These are phyloP conservation scores for Eutypella sp. DNA, from an alignment of 2,329 filamentous ascomycete genomes.

Conservation along the genomic window DNA sequence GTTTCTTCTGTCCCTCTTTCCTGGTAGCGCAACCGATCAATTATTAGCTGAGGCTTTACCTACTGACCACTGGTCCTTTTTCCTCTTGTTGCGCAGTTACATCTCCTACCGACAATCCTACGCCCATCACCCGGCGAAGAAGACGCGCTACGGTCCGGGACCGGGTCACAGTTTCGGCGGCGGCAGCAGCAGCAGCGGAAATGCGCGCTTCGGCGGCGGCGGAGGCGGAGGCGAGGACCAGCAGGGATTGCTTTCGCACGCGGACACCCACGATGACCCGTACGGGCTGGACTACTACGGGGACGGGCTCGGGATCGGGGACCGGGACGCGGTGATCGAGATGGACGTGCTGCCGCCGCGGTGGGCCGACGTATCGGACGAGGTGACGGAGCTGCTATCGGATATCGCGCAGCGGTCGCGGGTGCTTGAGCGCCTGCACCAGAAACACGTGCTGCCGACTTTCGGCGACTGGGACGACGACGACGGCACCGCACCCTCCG, in stretches of 20 bases:
- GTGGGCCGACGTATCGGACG: slow-evolving; percentile 93
- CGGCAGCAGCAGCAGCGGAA: slow-evolving; percentile 49
- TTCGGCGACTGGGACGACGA: slow-evolving; percentile 63
- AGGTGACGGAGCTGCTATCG: slow-evolving; percentile 77
- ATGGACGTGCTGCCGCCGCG: slow-evolving; percentile 95
- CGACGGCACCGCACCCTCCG: not conserved
- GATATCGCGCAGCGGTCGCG: slow-evolving; percentile 79
- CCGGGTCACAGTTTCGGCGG: slow-evolving; percentile 23
- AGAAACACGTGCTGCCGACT: slow-evolving; percentile 92
- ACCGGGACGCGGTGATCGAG: slow-evolving; percentile 93
- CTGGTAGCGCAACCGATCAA: slow-evolving; percentile 24
- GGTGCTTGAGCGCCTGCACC: slow-evolving; percentile 84
- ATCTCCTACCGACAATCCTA: slow-evolving; percentile 99
- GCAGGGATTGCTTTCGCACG: slow-evolving; percentile 78
- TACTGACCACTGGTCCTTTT: not conserved
- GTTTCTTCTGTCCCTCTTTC: slow-evolving; percentile 19
- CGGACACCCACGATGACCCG: slow-evolving; percentile 60
- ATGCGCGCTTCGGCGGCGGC: slow-evolving; percentile 41
- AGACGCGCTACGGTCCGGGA: slow-evolving; percentile 59
- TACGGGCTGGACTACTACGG: slow-evolving; percentile 60
- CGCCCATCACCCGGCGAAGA: slow-evolving; percentile 86
- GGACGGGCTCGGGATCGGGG: no score
- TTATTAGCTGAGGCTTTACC: slow-evolving; percentile 14
- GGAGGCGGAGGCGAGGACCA: slow-evolving; percentile 45
- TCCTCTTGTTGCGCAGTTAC: slow-evolving; percentile 54